Evolutionary conservation across 352 stramenopile genomes (phyloP).

Genomic region (Globisporangium apiculatum): DNA sequence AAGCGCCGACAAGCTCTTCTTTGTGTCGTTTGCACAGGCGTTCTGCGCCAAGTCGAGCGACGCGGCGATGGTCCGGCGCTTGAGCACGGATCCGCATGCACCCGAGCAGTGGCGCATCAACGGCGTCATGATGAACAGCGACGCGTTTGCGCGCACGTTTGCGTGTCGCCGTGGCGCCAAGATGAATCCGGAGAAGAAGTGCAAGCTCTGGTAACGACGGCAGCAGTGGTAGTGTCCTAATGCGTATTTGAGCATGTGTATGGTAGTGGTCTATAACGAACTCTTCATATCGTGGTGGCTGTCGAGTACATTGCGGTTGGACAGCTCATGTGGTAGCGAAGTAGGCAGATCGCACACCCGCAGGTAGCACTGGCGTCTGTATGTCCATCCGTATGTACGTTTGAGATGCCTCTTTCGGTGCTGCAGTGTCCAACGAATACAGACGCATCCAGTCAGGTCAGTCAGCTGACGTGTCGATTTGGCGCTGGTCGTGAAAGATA

Average conservation of each 20-base stretch:
- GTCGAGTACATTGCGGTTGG: not conserved
- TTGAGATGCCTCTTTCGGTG: too few species aligned
- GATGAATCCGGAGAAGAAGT: slow-evolving; percentile 72
- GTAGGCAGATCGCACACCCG: too few species aligned
- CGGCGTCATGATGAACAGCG: slow-evolving; percentile 68
- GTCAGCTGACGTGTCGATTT: too few species aligned
- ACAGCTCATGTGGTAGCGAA: not conserved
- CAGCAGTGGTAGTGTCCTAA: too few species aligned
- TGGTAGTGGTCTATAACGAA: not conserved
- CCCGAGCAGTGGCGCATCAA: slow-evolving; percentile 74
- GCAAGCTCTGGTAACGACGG: slow-evolving; percentile 58
- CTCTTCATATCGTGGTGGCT: not conserved
- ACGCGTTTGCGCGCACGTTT: slow-evolving; percentile 58
- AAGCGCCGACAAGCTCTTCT: slow-evolving; percentile 57
- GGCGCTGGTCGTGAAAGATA: too few species aligned
- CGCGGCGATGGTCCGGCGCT: slow-evolving; percentile 32
- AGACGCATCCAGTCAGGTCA: too few species aligned
- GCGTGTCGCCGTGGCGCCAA: slow-evolving; percentile 35
- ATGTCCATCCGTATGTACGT: too few species aligned
- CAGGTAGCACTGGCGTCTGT: too few species aligned
- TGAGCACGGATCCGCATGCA: slow-evolving; percentile 57
- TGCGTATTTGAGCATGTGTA: too few species aligned
- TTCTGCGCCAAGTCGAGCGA: slow-evolving; percentile 68
- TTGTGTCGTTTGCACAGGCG: slow-evolving; percentile 66
- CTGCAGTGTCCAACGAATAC: too few species aligned